Evolutionary conservation across 2,329 filamentous ascomycete species (phyloP).

Genomic region (Macrophomina phaseolina): DNA sequence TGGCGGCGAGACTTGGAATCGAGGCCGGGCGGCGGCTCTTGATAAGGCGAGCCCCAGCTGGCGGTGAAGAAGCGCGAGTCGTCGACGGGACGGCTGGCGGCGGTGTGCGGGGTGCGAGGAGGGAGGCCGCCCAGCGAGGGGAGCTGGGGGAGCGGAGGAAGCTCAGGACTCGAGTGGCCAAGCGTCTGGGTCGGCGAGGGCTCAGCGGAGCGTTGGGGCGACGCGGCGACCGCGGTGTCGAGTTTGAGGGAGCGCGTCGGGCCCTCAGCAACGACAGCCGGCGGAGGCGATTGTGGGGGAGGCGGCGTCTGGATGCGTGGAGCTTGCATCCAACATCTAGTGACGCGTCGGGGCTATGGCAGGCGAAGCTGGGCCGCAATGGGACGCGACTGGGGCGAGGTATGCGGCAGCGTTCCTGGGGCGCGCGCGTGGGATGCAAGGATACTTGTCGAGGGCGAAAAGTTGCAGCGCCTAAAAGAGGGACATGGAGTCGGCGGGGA

Average conservation of each 20-base stretch:
- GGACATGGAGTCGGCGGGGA: slow-evolving; percentile 22
- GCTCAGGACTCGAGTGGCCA: slow-evolving; percentile 49
- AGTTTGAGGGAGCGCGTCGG: slow-evolving; percentile 34
- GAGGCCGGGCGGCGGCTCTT: slow-evolving; percentile 61
- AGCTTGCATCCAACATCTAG: slow-evolving; percentile 46
- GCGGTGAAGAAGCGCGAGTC: slow-evolving; percentile 69
- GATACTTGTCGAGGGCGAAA: background rate
- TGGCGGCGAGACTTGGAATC: slow-evolving; percentile 34
- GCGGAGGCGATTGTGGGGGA: slow-evolving; percentile 44
- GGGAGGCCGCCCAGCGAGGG: slow-evolving; percentile 40
- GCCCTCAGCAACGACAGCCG: slow-evolving; percentile 36
- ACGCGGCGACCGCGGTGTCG: slow-evolving; percentile 39
- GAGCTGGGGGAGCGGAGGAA: slow-evolving; percentile 44
- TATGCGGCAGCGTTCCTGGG: slow-evolving; percentile 18
- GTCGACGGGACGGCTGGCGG: slow-evolving; percentile 47
- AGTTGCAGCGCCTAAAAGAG: slow-evolving; percentile 10
- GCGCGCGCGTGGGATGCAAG: slow-evolving; percentile 20
- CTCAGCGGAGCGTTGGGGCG: slow-evolving; percentile 46
- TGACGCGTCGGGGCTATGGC: slow-evolving; percentile 13
- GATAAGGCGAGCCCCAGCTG: slow-evolving; percentile 92
- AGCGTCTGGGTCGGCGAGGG: slow-evolving; percentile 49
- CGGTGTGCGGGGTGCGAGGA: slow-evolving; percentile 41
- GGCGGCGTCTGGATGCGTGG: slow-evolving; percentile 41
- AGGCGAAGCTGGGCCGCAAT: slow-evolving; percentile 2
- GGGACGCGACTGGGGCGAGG: background rate